phyloP scores from a whole-genome alignment of 2,329 filamentous ascomycete species.

The Penicillium capsulatum region DNA sequence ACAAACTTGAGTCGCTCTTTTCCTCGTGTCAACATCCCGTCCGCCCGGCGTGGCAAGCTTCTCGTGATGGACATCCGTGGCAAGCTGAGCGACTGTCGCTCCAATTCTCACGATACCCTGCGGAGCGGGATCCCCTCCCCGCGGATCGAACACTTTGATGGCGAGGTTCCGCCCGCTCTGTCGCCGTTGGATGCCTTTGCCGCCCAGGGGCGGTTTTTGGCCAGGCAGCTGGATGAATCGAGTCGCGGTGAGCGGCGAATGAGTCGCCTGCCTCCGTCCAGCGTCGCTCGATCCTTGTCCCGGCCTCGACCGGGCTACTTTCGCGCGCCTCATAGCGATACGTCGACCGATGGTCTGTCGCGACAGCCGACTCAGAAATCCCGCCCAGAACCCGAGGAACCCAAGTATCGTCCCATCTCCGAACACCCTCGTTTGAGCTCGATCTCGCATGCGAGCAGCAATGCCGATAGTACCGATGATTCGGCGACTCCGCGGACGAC shows the following conservation, averaged over 20 bases:
- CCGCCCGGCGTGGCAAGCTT: no score
- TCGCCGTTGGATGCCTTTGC: slow-evolving; percentile 96
- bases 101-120: slow-evolving; percentile 52
- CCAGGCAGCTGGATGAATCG: slow-evolving; percentile 78
- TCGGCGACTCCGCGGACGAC: slow-evolving; percentile 28
- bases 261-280: slow-evolving; percentile 78
- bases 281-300: slow-evolving; percentile 74
- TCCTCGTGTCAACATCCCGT: not conserved
- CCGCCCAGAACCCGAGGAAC: slow-evolving; percentile 42
- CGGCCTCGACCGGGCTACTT: slow-evolving; percentile 77
- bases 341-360: slow-evolving; percentile 27
- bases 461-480: slow-evolving; percentile 38
- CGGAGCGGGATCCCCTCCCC: slow-evolving; percentile 64
- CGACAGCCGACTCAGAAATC: slow-evolving; percentile 39
- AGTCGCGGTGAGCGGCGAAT: slow-evolving; percentile 70
- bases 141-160: slow-evolving; percentile 66
- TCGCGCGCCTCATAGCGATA: slow-evolving; percentile 63
- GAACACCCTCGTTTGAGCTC: slow-evolving; percentile 72
- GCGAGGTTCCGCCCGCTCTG: slow-evolving; percentile 75
- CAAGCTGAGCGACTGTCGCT: slow-evolving; percentile 57
- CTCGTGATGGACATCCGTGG: slow-evolving; percentile 54
- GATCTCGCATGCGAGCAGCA: slow-evolving; percentile 40
- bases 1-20: not conserved
- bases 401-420: slow-evolving; percentile 59
- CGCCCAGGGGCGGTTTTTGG: slow-evolving; percentile 80